Percentiles rank a stretch among this genome's conserved stretches.
These are phyloP conservation scores for Boechera divaricarpa DNA, from an alignment of 345 rosid species.

Conservation along the genomic window DNA sequence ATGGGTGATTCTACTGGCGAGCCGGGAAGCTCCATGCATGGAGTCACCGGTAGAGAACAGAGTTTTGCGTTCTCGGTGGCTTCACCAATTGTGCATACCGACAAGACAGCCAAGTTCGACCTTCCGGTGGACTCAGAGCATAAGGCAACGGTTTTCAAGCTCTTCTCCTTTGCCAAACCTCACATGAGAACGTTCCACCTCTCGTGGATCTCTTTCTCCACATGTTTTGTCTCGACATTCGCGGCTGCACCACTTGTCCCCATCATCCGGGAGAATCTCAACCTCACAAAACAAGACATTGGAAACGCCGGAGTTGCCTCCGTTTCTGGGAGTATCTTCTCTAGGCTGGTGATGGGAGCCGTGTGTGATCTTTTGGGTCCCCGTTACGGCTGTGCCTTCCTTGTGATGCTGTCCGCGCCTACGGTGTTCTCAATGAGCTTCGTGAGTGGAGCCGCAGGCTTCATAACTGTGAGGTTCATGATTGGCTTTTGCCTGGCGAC, in stretches of 20 bases:
- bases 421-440: slow-evolving; percentile 80
- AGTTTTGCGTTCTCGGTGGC: slow-evolving; percentile 64
- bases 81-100: slow-evolving; percentile 59
- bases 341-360: slow-evolving; percentile 81
- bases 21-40: slow-evolving; percentile 77
- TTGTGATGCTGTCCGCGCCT: slow-evolving; percentile 73
- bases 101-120: slow-evolving; percentile 59
- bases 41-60: slow-evolving; percentile 66
- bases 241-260: slow-evolving; percentile 87
- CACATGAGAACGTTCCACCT: slow-evolving; percentile 85
- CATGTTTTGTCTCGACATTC: slow-evolving; percentile 79
- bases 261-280: slow-evolving; percentile 74
- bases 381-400: slow-evolving; percentile 72
- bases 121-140: slow-evolving; percentile 74
- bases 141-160: slow-evolving; percentile 65
- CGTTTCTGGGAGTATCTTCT: slow-evolving; percentile 77
- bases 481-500: slow-evolving; percentile 85
- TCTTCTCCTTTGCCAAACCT: slow-evolving; percentile 66
- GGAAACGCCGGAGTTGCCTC: slow-evolving; percentile 88
- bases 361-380: slow-evolving; percentile 76
- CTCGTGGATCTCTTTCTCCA: slow-evolving; percentile 86
- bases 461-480: slow-evolving; percentile 70
- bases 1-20: slow-evolving; percentile 46
- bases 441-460: slow-evolving; percentile 54
- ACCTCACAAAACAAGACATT: slow-evolving; percentile 60